Evolutionary conservation across 768 basidiomycete genomes (phyloP).

Genomic region (Baorangia bicolor): DNA sequence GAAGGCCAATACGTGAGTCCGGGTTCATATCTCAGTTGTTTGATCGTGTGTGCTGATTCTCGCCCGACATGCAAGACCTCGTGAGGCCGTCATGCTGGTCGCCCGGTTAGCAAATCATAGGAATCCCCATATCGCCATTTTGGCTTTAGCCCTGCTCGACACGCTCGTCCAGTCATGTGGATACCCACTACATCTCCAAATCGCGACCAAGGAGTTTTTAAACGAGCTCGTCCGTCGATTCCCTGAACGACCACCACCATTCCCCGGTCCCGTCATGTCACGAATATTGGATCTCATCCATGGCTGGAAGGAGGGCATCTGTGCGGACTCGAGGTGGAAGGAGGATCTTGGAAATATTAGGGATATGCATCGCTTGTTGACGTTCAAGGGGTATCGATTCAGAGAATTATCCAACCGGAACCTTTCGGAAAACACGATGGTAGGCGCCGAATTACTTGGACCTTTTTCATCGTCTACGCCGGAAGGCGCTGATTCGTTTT

Average conservation of each 20-base stretch:
- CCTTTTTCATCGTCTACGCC: neutral
- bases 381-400: slow-evolving; percentile 90
- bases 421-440: slow-evolving; percentile 21
- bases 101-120: slow-evolving; percentile 88
- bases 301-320: slow-evolving; percentile 93
- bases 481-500: neutral
- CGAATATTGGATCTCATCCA: slow-evolving; percentile 91
- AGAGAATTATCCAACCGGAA: slow-evolving; percentile 43
- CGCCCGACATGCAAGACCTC: slow-evolving; percentile 53
- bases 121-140: slow-evolving; percentile 86
- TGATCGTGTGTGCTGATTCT: neutral
- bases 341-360: slow-evolving; percentile 96
- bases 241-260: slow-evolving; percentile 94
- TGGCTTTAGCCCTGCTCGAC: slow-evolving; percentile 83
- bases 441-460: neutral
- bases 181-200: slow-evolving; percentile 96
- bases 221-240: slow-evolving; percentile 98
- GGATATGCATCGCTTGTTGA: slow-evolving; percentile 94
- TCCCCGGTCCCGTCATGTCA: slow-evolving; percentile 93
- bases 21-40: neutral
- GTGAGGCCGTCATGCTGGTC: slow-evolving; percentile 86
- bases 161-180: slow-evolving; percentile 94
- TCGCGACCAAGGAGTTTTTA: slow-evolving; percentile 95
- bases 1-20: slow-evolving; percentile 90
- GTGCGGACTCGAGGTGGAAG: slow-evolving; percentile 84